These are phyloP conservation scores for Phytophthora megakarya DNA, from an alignment of 352 stramenopile species.

Conservation along the genomic window DNA sequence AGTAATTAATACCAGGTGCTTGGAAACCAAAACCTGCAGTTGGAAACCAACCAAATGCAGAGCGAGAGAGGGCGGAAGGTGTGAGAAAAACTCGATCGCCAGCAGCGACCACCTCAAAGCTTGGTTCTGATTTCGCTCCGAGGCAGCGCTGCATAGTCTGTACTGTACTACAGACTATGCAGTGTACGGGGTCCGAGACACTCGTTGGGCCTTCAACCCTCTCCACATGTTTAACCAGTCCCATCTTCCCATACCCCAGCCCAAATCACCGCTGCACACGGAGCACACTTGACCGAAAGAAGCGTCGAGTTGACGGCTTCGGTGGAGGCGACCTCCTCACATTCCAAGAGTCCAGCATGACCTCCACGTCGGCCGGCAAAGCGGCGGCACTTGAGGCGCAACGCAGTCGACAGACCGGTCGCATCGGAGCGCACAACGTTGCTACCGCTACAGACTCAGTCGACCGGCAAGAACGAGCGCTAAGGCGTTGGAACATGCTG, in stretches of 20 bases:
- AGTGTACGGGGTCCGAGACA: conserved; percentile 40
- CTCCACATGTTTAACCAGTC: conserved; percentile 27
- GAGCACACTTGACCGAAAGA: conserved; percentile 27
- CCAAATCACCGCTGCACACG: conserved; percentile 31
- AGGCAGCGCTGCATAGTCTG: conserved; percentile 27
- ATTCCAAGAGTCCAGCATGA: conserved; percentile 17
- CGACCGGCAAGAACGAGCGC: conserved; percentile 22
- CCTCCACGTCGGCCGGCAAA: conserved; percentile 18
- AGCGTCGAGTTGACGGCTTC: background rate
- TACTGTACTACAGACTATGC: no score
- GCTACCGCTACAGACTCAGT: no score
- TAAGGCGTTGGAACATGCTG: conserved; percentile 57
- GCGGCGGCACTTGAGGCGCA: no score
- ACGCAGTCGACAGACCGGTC: no score
- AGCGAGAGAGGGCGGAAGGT: background rate
- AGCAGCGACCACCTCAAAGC: background rate
- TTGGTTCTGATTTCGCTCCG: conserved; percentile 28
- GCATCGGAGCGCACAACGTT: no score
- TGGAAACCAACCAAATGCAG: background rate
- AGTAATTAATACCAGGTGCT: no score
- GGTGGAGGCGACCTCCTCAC: background rate
- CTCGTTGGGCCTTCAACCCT: conserved; percentile 11
- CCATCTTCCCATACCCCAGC: conserved; percentile 25
- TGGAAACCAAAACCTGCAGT: no score
- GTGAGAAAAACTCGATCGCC: conserved; percentile 27